Evolutionary conservation across 2,329 filamentous ascomycete genomes (phyloP).

Genomic region (Colletotrichum sublineola): DNA sequence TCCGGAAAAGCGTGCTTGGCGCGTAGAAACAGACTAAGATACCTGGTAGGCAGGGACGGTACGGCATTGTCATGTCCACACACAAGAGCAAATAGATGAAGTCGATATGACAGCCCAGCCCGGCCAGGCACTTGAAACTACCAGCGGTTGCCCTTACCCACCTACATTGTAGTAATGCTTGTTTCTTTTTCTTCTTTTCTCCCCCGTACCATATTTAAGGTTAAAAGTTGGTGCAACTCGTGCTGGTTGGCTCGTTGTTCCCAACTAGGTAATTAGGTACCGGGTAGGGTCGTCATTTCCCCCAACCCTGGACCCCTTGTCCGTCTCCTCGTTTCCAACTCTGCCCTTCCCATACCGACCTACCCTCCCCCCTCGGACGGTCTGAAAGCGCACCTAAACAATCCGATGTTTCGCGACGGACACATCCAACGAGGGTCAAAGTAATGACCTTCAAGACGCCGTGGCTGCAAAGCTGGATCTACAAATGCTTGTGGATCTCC

Average conservation of each 20-base stretch:
- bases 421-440: background rate
- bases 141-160: background rate
- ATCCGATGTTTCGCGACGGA: constrained; percentile 12
- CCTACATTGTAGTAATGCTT: background rate
- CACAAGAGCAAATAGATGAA: background rate
- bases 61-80: background rate
- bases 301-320: background rate
- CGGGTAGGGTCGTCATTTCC: background rate
- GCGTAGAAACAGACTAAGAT: no score
- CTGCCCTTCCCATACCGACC: background rate
- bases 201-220: constrained; percentile 15
- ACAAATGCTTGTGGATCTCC: background rate
- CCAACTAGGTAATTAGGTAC: background rate
- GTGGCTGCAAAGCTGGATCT: background rate
- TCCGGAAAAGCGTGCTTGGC: background rate
- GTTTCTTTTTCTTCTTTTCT: background rate
- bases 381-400: background rate
- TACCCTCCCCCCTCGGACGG: background rate
- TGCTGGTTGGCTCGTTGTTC: background rate
- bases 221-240: constrained; percentile 29
- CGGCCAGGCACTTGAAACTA: background rate
- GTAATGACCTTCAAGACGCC: background rate
- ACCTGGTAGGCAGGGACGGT: background rate
- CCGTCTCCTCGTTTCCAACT: background rate
- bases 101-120: background rate